These are phyloP conservation scores for Macadamia tetraphylla DNA, from an alignment of 164 flowering plant species.

Conservation along the genomic window DNA sequence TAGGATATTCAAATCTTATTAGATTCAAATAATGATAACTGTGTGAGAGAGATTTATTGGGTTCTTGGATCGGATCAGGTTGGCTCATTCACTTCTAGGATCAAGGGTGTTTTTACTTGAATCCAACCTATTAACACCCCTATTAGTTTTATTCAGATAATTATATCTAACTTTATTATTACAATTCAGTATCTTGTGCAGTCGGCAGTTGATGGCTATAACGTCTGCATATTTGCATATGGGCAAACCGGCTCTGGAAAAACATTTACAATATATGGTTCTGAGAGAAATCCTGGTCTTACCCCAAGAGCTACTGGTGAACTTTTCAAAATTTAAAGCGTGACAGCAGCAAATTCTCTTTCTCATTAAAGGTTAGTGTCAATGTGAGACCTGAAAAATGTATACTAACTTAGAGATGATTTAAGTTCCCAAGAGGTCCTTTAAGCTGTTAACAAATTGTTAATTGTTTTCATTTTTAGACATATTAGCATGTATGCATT, in stretches of 20 bases:
- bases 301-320: slow-evolving; percentile 87
- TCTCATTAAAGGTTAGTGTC: slow-evolving; percentile 70
- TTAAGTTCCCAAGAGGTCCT: too few species aligned
- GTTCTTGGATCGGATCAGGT: too few species aligned
- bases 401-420: too few species aligned
- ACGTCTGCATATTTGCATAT: slow-evolving; percentile 97
- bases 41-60: too few species aligned
- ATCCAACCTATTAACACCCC: too few species aligned
- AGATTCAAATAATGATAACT: too few species aligned
- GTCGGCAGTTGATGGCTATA: slow-evolving; percentile 95
- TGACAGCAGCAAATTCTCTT: slow-evolving; percentile 72
- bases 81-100: too few species aligned
- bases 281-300: slow-evolving; percentile 79
- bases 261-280: slow-evolving; percentile 94
- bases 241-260: slow-evolving; percentile 99
- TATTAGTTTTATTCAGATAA: not conserved
- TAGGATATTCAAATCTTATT: too few species aligned
- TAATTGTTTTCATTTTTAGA: too few species aligned
- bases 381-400: not conserved
- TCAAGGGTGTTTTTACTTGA: too few species aligned
- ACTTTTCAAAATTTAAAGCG: slow-evolving; percentile 75
- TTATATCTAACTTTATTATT: not conserved
- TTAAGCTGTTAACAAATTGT: too few species aligned
- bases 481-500: too few species aligned
- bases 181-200: slow-evolving; percentile 86